Percentiles rank a stretch among this genome's conserved stretches.
Conservation (phyloP, 169 alveolate species). For the Eimeria maxima region DNA sequence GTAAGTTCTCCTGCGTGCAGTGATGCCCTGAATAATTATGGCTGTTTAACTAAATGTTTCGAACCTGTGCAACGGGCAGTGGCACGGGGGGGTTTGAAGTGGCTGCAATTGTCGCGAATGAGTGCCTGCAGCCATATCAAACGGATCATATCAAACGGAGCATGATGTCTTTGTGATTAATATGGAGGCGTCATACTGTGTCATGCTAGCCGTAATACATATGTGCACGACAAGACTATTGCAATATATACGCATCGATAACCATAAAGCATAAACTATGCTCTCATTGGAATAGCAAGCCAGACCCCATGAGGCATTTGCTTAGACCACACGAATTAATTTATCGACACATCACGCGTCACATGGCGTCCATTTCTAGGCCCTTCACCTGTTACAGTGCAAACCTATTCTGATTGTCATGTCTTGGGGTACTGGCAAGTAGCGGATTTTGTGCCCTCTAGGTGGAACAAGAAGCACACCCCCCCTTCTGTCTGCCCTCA, state of each 20-base stretch:
- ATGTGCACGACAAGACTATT: neutral
- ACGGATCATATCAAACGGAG: no score
- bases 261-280: neutral
- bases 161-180: neutral
- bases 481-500: neutral
- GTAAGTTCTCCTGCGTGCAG: neutral
- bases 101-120: conserved; percentile 89
- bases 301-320: neutral
- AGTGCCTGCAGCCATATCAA: conserved; percentile 81
- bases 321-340: neutral
- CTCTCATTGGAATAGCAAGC: neutral
- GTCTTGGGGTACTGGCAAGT: neutral
- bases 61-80: conserved; percentile 89
- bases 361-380: neutral
- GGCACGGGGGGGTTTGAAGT: conserved; percentile 90
- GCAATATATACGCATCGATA: neutral
- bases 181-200: neutral
- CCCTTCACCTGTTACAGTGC: neutral
- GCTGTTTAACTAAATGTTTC: neutral
- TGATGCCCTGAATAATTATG: neutral
- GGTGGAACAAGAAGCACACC: neutral
- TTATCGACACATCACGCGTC: neutral
- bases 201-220: neutral
- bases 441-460: neutral
- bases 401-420: neutral